Conservation (phyloP, 2,329 filamentous ascomycete genomes). For the Exophiala viscosa region DNA sequence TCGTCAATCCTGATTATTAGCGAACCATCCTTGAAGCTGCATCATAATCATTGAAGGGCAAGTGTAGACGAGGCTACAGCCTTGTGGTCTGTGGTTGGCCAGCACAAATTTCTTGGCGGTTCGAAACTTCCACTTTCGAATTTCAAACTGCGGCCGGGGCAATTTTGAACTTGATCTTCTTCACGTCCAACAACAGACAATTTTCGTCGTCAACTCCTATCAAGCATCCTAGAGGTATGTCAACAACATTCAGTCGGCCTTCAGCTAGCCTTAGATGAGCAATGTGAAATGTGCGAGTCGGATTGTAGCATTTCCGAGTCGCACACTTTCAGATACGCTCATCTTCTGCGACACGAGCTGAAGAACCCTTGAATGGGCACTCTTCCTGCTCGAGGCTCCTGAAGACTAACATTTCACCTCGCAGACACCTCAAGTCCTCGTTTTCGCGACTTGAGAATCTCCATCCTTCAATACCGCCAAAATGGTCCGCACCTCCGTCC, state of each 20-base stretch:
- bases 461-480: slow-evolving; percentile 52
- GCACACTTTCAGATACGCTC: slow-evolving; percentile 23
- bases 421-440: slow-evolving; percentile 59
- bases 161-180: neutral
- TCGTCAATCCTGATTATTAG: slow-evolving; percentile 9
- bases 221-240: slow-evolving; percentile 27
- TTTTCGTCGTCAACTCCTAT: slow-evolving; percentile 10
- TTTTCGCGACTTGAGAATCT: slow-evolving; percentile 51
- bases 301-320: slow-evolving; percentile 23
- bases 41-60: neutral
- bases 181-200: slow-evolving; percentile 17
- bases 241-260: slow-evolving; percentile 19
- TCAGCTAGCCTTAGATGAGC: slow-evolving; percentile 30
- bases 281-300: slow-evolving; percentile 16
- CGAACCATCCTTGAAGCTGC: neutral
- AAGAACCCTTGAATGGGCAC: slow-evolving; percentile 67
- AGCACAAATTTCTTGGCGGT: slow-evolving; percentile 5
- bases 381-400: slow-evolving; percentile 65
- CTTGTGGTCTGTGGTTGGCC: neutral
- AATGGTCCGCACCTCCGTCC: slow-evolving; percentile 99
- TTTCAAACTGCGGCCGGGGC: neutral
- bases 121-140: slow-evolving; percentile 1
- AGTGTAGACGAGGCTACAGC: neutral
- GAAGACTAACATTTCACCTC: slow-evolving; percentile 54
- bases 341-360: slow-evolving; percentile 53